Base-by-base conservation (phyloP, 495 filamentous ascomycete species). In the Penicillium dipodomyicola region DNA sequence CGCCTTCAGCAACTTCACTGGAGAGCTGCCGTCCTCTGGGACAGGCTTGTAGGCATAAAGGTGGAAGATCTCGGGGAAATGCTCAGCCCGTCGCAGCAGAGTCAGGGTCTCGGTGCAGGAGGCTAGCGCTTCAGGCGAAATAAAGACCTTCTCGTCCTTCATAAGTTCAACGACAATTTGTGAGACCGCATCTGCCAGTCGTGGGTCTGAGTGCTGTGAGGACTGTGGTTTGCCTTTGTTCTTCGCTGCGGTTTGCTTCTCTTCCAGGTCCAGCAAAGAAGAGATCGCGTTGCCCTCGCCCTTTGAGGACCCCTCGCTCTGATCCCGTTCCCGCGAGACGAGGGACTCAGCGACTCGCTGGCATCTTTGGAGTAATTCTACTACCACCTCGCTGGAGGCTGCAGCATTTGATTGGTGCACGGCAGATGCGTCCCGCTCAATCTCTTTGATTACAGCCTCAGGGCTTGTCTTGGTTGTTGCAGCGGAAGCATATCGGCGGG, bases 41-140 rank as follows among this genome's bases (percentile, higher is more conserved):
- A 86, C 72, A 15, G 89, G 89, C 70, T 97, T 98, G 65, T 80
- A 80, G 50, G 90, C 91, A 63, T 91, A 97, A 33, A 97, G 82
- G 42, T 82, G 67, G 75, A 98, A 88, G 45, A 89, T 83, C 43
- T 86, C 80, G 3, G 94, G 90, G 67, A 97, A 81, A 32, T 84
- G 83, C 55, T 89, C 77, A 12, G 90, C 85, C 45, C 77, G 84
- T 50, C 82, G 78, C 57, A 97, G 81, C n/a, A 82, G 73, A 17
- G 82, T 75, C 64, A 96, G 90, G 29, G 87, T 82, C 23, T 78
- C 74, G 46, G 92, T 83, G 63, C 96, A 97, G 52, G 73, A 67
- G 17, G 80, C 69, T 9, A 98, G 81, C 0, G 90, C 71, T 27
- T 77, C 68, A 2, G 84, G 86, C 5, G 91, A 87, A 63, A 98